A percentile compares a stretch with the other conserved stretches of the same genome.
Evolutionary conservation across 2,329 filamentous ascomycete species (phyloP).

Genomic region (Chaetomiaceae sp.): DNA sequence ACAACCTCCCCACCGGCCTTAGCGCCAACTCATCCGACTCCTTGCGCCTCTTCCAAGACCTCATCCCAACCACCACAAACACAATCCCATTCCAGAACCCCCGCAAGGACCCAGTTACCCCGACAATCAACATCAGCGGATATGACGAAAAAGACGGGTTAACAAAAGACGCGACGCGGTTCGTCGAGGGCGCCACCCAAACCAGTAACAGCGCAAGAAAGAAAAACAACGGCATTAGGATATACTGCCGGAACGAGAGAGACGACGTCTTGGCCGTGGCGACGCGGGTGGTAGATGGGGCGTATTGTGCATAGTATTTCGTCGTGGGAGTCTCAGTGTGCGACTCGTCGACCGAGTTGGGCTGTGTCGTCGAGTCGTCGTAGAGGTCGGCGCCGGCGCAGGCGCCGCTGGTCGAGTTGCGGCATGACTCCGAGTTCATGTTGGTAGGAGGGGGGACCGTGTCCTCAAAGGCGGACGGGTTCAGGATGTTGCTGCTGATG

Average conservation of each 20-base stretch:
- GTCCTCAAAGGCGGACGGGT: slow-evolving; percentile 28
- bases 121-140: slow-evolving; percentile 32
- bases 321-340: not conserved
- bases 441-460: slow-evolving; percentile 15
- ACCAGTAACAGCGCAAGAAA: slow-evolving; percentile 34
- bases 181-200: slow-evolving; percentile 36
- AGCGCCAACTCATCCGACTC: slow-evolving; percentile 10
- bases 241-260: slow-evolving; percentile 36
- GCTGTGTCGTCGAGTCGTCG: slow-evolving; percentile 12
- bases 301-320: slow-evolving; percentile 27
- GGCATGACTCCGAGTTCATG: not conserved
- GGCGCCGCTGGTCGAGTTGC: not conserved
- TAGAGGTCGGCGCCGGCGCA: not conserved
- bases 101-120: slow-evolving; percentile 33
- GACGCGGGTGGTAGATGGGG: slow-evolving; percentile 20
- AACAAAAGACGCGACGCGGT: slow-evolving; percentile 33
- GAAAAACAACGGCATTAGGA: slow-evolving; percentile 37
- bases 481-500: slow-evolving; percentile 22
- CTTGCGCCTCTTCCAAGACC: slow-evolving; percentile 22
- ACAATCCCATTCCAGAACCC: slow-evolving; percentile 38
- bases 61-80: slow-evolving; percentile 36
- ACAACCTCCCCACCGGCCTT: too few relatives aligned
- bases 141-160: slow-evolving; percentile 29
- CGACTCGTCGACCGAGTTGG: not conserved
- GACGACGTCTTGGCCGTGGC: slow-evolving; percentile 20